Conservation (phyloP, 768 basidiomycete genomes). For the Calocybe gangraenosa region DNA sequence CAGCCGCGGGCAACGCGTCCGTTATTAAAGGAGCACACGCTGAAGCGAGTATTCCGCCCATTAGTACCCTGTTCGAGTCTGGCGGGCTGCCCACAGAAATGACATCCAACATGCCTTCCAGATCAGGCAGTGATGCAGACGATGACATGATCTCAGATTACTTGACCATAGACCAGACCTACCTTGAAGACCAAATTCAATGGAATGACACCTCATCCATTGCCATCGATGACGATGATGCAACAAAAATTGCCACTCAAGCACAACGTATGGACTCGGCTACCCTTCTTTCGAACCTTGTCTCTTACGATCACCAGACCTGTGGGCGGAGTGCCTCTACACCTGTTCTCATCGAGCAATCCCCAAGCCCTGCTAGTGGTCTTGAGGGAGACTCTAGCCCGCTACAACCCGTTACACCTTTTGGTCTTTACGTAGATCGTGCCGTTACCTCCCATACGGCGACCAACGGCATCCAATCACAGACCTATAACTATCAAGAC, state of each 20-base stretch:
- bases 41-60: constrained; percentile 85
- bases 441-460: constrained; percentile 43
- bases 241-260: constrained; percentile 24
- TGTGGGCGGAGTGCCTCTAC: constrained; percentile 49
- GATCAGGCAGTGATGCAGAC: constrained; percentile 31
- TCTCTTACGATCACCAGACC: constrained; percentile 23
- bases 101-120: constrained; percentile 3
- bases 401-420: constrained; percentile 71
- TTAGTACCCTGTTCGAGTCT: constrained; percentile 27
- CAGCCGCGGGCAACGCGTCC: constrained; percentile 69
- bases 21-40: constrained; percentile 85
- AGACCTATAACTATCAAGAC: constrained; percentile 11
- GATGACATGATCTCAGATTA: constrained; percentile 42
- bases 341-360: constrained; percentile 63
- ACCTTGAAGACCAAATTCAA: constrained; percentile 32
- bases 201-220: constrained; percentile 30
- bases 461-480: constrained; percentile 9
- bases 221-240: constrained; percentile 20
- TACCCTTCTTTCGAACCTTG: constrained; percentile 19
- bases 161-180: constrained; percentile 28
- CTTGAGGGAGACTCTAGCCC: constrained; percentile 64
- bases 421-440: constrained; percentile 72
- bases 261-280: constrained; percentile 14
- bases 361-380: constrained; percentile 46
- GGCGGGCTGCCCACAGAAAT: constrained; percentile 16